A percentile compares a stretch with the other conserved stretches of the same genome.
phyloP scores from a whole-genome alignment of 805 yeast species.

The Novakomyces olei region DNA sequence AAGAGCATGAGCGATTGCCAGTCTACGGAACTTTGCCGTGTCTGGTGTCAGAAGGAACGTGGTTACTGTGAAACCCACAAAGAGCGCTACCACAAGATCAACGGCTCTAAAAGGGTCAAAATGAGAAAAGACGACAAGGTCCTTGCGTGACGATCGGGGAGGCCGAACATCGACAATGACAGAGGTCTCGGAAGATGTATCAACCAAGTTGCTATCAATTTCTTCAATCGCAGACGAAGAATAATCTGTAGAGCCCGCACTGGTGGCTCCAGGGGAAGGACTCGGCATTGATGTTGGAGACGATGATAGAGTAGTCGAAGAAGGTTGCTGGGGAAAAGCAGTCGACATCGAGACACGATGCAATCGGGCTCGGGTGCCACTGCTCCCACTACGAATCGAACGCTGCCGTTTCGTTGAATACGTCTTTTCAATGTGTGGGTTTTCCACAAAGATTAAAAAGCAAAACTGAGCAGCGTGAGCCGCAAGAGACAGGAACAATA shows the following conservation, averaged over 20 bases:
- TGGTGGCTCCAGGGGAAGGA: too few species aligned
- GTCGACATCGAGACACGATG: too few species aligned
- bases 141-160: constrained; percentile 4
- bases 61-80: neutral
- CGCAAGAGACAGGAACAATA: constrained; percentile 41
- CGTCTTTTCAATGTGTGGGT: constrained; percentile 68
- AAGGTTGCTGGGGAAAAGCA: too few species aligned
- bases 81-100: constrained; percentile 20
- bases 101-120: constrained; percentile 42
- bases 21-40: constrained; percentile 9
- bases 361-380: constrained; percentile 1
- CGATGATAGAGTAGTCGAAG: too few species aligned
- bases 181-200: too few species aligned
- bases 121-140: constrained; percentile 40
- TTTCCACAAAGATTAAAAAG: constrained; percentile 53
- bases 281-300: too few species aligned
- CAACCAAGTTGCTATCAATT: neutral
- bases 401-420: constrained; percentile 16
- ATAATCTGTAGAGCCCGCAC: too few species aligned
- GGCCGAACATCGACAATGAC: too few species aligned
- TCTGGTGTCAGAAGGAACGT: neutral
- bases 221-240: neutral
- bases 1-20: constrained; percentile 22
- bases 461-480: constrained; percentile 64
- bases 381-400: neutral